phyloP scores from a whole-genome alignment of 768 basidiomycete species.

The Cystofilobasidium macerans region DNA sequence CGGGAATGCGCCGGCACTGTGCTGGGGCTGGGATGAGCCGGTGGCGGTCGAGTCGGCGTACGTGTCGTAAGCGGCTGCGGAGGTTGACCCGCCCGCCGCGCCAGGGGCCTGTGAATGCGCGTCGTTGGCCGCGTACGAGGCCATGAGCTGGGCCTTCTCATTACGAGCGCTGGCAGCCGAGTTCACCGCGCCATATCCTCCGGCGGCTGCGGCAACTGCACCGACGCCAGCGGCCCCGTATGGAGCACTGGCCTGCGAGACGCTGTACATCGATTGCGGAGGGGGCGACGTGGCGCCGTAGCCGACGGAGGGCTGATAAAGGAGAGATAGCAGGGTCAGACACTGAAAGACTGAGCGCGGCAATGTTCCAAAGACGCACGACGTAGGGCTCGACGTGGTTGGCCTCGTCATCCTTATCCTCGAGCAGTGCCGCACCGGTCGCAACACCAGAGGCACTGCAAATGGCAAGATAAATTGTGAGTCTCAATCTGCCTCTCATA shows the following conservation, averaged over 20 bases:
- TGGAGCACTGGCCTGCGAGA: too few species aligned
- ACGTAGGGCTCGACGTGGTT: conserved; percentile 2
- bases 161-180: background rate
- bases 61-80: background rate
- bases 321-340: background rate
- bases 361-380: too few species aligned
- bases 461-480: background rate
- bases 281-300: background rate
- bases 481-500: background rate
- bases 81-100: background rate
- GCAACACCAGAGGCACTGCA: background rate
- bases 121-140: conserved; percentile 1
- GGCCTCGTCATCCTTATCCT: background rate
- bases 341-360: background rate
- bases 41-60: conserved; percentile 1
- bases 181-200: background rate
- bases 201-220: background rate
- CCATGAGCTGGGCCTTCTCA: conserved; percentile 1
- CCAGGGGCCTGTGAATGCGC: background rate
- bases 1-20: background rate
- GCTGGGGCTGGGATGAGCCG: background rate
- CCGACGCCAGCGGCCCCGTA: too few species aligned
- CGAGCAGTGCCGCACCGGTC: background rate
- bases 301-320: background rate
- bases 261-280: background rate